Evolutionary conservation across 2,329 filamentous ascomycete genomes (phyloP).

Genomic region (Teratosphaeriaceae sp.): DNA sequence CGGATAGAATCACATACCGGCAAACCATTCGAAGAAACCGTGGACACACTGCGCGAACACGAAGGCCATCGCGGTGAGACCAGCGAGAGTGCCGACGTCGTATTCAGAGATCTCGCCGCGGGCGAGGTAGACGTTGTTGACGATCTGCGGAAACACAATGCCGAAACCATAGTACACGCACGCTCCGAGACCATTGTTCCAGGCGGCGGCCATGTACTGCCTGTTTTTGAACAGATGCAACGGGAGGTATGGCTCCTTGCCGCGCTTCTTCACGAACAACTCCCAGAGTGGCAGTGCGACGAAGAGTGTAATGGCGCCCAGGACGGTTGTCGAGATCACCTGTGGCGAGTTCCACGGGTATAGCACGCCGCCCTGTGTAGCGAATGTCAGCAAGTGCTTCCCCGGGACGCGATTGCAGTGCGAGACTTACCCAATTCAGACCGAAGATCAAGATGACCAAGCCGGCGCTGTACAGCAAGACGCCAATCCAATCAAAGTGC

Average conservation of each 20-base stretch:
- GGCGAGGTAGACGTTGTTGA: neutral
- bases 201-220: constrained; percentile 18
- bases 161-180: neutral
- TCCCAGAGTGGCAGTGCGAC: constrained; percentile 17
- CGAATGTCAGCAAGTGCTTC: neutral
- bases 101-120: neutral
- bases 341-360: constrained; percentile 25
- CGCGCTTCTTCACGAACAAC: constrained; percentile 13
- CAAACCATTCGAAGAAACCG: neutral
- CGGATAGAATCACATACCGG: too few species aligned
- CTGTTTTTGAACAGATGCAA: constrained; percentile 22
- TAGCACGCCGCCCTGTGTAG: constrained; percentile 2
- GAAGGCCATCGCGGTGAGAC: constrained; percentile 15
- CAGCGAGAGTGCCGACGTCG: constrained; percentile 21
- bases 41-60: neutral
- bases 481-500: constrained; percentile 23
- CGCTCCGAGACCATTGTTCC: constrained; percentile 17
- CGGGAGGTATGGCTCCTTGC: constrained; percentile 19
- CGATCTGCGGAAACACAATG: neutral
- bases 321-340: constrained; percentile 22
- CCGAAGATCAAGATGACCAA: constrained; percentile 20
- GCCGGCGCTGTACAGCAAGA: constrained; percentile 18
- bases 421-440: constrained; percentile 17
- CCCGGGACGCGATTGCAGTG: neutral
- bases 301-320: constrained; percentile 19